Percentiles rank a stretch among this genome's conserved stretches.
These are phyloP conservation scores for Metarhizium brunneum DNA, from an alignment of 2,329 filamentous ascomycete genomes.

Conservation along the genomic window DNA sequence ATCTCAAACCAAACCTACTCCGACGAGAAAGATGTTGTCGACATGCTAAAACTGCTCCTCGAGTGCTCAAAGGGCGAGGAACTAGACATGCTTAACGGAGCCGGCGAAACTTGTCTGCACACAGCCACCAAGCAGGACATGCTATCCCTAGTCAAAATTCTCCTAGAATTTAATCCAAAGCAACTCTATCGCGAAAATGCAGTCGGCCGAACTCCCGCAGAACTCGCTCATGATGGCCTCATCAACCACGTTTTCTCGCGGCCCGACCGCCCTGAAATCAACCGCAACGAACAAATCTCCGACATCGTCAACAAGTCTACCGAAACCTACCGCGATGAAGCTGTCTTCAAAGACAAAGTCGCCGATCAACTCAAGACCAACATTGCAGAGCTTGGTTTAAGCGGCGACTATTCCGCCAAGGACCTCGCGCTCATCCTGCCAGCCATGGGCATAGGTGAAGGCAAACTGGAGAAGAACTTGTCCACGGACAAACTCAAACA, in stretches of 20 bases:
- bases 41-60: conserved; percentile 40
- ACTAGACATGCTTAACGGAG: conserved; percentile 49
- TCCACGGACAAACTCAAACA: conserved; percentile 9
- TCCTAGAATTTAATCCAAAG: conserved; percentile 47
- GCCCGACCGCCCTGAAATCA: conserved; percentile 6
- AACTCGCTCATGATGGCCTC: conserved; percentile 52
- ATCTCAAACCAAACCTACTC: conserved; percentile 13
- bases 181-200: conserved; percentile 65
- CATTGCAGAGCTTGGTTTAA: conserved; percentile 17
- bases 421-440: conserved; percentile 17
- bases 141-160: conserved; percentile 26
- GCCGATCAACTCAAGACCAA: conserved; percentile 11
- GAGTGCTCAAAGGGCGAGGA: conserved; percentile 47
- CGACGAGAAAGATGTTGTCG: conserved; percentile 20
- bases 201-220: conserved; percentile 63
- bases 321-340: conserved; percentile 1
- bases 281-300: conserved; percentile 4
- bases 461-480: conserved; percentile 2
- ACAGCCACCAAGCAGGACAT: conserved; percentile 34
- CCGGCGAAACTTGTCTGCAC: conserved; percentile 58
- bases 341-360: conserved; percentile 7
- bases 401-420: conserved; percentile 16
- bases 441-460: conserved; percentile 16
- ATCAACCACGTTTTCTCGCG: conserved; percentile 27
- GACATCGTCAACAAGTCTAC: conserved; percentile 8